phyloP scores from a whole-genome alignment of 225 moss, liverwort and hornwort genomes.

The Asterella californica region DNA sequence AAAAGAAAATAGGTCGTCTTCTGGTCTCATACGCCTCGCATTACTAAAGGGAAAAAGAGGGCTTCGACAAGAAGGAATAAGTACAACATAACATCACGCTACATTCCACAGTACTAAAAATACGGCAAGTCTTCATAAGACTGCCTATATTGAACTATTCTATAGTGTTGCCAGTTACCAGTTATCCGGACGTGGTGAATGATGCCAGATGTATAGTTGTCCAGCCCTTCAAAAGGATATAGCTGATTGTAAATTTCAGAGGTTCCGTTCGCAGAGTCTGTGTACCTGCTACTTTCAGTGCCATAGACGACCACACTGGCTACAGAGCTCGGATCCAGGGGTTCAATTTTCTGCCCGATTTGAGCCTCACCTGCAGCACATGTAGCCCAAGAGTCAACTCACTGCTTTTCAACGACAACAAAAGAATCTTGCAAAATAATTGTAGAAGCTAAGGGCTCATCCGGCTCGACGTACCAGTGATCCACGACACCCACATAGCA shows the following conservation, averaged over 20 bases:
- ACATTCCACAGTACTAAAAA: neutral
- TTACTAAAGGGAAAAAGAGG: neutral
- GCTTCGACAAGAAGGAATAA: neutral
- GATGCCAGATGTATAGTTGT: constrained; percentile 93
- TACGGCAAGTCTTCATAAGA: neutral
- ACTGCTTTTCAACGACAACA: neutral
- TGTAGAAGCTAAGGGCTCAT: neutral
- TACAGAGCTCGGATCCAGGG: constrained; percentile 75
- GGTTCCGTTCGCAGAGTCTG: constrained; percentile 44
- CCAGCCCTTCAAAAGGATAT: constrained; percentile 62
- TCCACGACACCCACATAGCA: constrained; percentile 84
- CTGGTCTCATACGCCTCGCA: too few species aligned
- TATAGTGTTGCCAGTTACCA: constrained; percentile 35
- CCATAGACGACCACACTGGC: constrained; percentile 71
- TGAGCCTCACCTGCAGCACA: constrained; percentile 69
- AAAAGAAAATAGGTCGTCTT: too few species aligned
- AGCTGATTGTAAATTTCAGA: constrained; percentile 75
- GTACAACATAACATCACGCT: neutral
- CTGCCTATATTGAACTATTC: neutral
- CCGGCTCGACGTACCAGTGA: constrained; percentile 53
- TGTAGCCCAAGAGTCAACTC: neutral
- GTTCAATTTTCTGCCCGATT: constrained; percentile 66
- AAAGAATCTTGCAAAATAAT: neutral
- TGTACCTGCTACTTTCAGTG: constrained; percentile 43
- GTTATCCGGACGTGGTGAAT: constrained; percentile 88